A percentile compares a stretch with the other conserved stretches of the same genome.
Conservation (phyloP, 2,329 filamentous ascomycete species). For the Sarocladium brachiariae region DNA sequence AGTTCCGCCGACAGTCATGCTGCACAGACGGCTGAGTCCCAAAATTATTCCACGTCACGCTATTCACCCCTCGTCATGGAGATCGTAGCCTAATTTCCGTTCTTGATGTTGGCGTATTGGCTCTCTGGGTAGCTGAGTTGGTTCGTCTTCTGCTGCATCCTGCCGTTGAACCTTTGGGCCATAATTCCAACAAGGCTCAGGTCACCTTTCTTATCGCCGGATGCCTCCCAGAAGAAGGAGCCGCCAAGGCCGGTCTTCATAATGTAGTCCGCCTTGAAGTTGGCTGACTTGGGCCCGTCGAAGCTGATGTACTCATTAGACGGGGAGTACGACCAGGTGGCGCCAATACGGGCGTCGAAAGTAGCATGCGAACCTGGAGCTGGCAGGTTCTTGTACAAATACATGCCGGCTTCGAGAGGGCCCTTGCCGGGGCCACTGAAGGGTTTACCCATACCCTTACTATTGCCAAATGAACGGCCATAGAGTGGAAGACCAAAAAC, state of each 20-base stretch:
- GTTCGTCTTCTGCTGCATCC: slow-evolving; percentile 44
- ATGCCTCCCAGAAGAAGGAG: slow-evolving; percentile 80
- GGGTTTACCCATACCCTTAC: slow-evolving; percentile 56
- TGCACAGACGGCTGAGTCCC: no score
- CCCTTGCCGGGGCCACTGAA: slow-evolving; percentile 60
- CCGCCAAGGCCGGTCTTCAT: slow-evolving; percentile 55
- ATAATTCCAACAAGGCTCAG: slow-evolving; percentile 53
- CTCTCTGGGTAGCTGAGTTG: slow-evolving; percentile 49
- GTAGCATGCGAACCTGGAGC: slow-evolving; percentile 47
- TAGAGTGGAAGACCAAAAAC: slow-evolving; percentile 73
- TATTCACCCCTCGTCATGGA: no score
- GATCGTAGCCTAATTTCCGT: slow-evolving; percentile 19
- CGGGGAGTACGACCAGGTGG: slow-evolving; percentile 61
- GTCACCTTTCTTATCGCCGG: slow-evolving; percentile 49
- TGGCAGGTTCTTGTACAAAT: slow-evolving; percentile 70
- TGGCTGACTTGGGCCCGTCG: slow-evolving; percentile 51
- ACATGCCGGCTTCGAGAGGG: slow-evolving; percentile 52
- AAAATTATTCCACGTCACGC: no score
- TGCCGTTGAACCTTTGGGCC: slow-evolving; percentile 34
- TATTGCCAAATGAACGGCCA: slow-evolving; percentile 66
- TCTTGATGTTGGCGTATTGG: slow-evolving; percentile 50
- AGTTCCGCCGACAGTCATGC: no score
- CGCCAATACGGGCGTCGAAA: slow-evolving; percentile 53
- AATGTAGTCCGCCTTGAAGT: slow-evolving; percentile 56
- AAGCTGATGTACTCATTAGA: slow-evolving; percentile 63